These are phyloP conservation scores for Candida fluviatilis DNA, from an alignment of 805 yeast species.

Conservation along the genomic window DNA sequence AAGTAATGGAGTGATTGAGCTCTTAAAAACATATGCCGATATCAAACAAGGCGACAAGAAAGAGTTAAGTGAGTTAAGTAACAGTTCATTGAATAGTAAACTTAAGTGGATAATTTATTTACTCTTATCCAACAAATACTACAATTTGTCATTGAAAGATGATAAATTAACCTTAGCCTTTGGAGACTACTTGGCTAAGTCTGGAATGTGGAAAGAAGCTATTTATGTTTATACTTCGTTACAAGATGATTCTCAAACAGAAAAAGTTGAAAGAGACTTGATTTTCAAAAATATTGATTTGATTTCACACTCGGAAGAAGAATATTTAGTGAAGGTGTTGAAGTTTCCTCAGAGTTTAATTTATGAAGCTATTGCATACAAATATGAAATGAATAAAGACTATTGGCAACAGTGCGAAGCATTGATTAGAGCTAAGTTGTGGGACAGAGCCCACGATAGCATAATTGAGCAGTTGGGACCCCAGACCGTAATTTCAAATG, in stretches of 20 bases:
- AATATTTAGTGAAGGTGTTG: constrained; percentile 34
- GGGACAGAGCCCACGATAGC: constrained; percentile 60
- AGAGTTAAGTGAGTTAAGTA: neutral
- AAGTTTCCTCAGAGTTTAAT: constrained; percentile 47
- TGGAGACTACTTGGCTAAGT: constrained; percentile 46
- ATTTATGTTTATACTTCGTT: constrained; percentile 61
- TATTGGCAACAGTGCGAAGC: constrained; percentile 58
- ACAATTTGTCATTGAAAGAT: constrained; percentile 7
- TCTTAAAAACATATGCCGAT: constrained; percentile 16
- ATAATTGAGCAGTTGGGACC: constrained; percentile 69
- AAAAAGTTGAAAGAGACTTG: constrained; percentile 33
- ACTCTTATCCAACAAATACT: constrained; percentile 25
- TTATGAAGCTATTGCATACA: constrained; percentile 57
- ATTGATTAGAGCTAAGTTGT: constrained; percentile 55
- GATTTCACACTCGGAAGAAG: constrained; percentile 26
- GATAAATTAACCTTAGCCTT: constrained; percentile 32
- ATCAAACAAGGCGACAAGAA: neutral
- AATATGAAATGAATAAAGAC: constrained; percentile 46
- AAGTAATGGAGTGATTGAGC: constrained; percentile 14
- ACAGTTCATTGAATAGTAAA: constrained; percentile 27
- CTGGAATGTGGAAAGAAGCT: constrained; percentile 54
- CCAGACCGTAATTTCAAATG: constrained; percentile 51
- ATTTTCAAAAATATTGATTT: constrained; percentile 30
- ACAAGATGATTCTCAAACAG: constrained; percentile 41
- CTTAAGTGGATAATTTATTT: constrained; percentile 52